Conservation (phyloP, 768 basidiomycete genomes). For the Chalciporus pseudorubinellus region DNA sequence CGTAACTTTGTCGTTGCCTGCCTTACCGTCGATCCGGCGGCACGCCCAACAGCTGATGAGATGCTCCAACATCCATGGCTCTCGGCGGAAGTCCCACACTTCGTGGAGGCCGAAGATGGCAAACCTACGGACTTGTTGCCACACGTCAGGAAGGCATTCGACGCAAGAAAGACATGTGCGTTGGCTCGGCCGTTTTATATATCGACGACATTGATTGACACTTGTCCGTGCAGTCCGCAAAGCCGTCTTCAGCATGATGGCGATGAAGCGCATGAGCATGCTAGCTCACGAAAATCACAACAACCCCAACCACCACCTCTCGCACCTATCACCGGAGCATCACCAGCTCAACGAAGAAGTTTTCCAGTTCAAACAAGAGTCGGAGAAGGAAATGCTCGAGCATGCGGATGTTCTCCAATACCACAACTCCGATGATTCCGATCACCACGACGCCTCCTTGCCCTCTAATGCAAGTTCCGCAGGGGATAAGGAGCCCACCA, state of each 20-base stretch:
- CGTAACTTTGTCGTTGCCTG: conserved; percentile 80
- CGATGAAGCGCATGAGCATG: conserved; percentile 75
- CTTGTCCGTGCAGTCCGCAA: conserved; percentile 64
- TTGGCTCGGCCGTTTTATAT: conserved; percentile 13
- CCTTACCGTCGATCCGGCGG: conserved; percentile 77
- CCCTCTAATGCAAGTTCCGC: neutral
- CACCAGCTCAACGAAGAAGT: conserved; percentile 58
- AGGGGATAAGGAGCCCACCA: neutral
- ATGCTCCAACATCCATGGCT: conserved; percentile 71
- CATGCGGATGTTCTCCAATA: conserved; percentile 49
- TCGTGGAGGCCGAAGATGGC: conserved; percentile 56
- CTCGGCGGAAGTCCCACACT: conserved; percentile 64
- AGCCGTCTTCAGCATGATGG: conserved; percentile 83
- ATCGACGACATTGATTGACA: conserved; percentile 2
- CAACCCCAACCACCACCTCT: neutral
- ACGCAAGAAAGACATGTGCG: conserved; percentile 84
- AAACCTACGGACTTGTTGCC: conserved; percentile 79
- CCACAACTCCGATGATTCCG: conserved; percentile 38
- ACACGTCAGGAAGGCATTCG: conserved; percentile 84
- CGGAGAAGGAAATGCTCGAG: conserved; percentile 50
- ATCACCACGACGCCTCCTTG: neutral
- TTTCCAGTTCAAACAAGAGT: conserved; percentile 74
- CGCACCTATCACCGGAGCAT: conserved; percentile 40
- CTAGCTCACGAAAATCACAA: conserved; percentile 34
- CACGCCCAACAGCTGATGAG: conserved; percentile 76